Percentiles rank a stretch among this genome's conserved stretches.
Evolutionary conservation across 2,329 filamentous ascomycete genomes (phyloP).

Genomic region (Fusarium lyarnte): DNA sequence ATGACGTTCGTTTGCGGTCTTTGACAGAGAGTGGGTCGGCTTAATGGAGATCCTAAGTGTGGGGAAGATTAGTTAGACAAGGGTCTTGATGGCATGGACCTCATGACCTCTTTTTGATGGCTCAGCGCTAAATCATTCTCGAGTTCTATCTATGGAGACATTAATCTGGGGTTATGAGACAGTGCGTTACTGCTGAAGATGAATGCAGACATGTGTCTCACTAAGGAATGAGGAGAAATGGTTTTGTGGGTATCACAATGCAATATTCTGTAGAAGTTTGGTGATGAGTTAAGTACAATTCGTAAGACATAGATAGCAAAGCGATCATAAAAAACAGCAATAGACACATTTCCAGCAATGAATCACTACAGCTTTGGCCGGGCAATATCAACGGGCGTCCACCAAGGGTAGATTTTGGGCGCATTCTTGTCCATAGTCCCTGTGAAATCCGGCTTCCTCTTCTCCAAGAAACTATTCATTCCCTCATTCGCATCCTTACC

Average conservation of each 20-base stretch:
- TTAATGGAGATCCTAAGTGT: slow-evolving; percentile 14
- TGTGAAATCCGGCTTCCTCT: slow-evolving; percentile 69
- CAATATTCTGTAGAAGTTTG: background rate
- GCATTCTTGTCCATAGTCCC: slow-evolving; percentile 68
- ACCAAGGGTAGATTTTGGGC: slow-evolving; percentile 74
- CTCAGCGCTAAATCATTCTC: slow-evolving; percentile 4
- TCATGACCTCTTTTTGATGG: slow-evolving; percentile 14
- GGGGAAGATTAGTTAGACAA: slow-evolving; percentile 14
- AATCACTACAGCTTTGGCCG: slow-evolving; percentile 40
- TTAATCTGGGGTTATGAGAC: slow-evolving; percentile 17
- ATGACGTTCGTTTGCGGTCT: slow-evolving; percentile 31
- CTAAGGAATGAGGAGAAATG: background rate
- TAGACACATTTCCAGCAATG: background rate
- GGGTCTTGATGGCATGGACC: slow-evolving; percentile 10
- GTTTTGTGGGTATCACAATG: background rate
- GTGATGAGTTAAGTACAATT: background rate
- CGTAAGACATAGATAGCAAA: background rate
- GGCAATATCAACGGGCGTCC: slow-evolving; percentile 59
- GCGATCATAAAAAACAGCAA: background rate
- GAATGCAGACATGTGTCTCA: slow-evolving; percentile 1
- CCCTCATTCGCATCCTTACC: slow-evolving; percentile 72
- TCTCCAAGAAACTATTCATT: slow-evolving; percentile 74
- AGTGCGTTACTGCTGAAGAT: background rate
- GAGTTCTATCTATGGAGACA: slow-evolving; percentile 8
- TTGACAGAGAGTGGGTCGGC: slow-evolving; percentile 24